Evolutionary conservation across 805 yeast species (phyloP), one percentile per base, ranked within the genome.

Genomic region (Wickerhamomyces xylosicus): DNA sequence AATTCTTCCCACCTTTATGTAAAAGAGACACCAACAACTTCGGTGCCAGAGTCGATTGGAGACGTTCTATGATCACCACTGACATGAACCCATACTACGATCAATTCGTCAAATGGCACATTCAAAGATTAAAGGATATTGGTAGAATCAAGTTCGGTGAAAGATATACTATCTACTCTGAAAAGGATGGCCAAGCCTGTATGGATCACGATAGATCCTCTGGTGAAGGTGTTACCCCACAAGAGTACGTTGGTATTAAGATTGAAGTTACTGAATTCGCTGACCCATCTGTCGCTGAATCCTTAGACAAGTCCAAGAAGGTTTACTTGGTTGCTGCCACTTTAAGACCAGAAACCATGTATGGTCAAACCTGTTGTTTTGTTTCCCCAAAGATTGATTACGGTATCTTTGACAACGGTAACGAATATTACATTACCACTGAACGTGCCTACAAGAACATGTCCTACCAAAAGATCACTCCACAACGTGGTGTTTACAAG

Each of bases 101-200:
- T 59, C 77, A 95, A 8, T 92, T 92, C 57, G 79, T 90, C 41
- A 78, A 90, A 69, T 92, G 98, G 98, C 95, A 87, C 64, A 85
- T 92, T 77, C 85, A 80, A 64, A 71, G 80, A 58, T 77, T 92
- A 61, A 85, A 78, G 67, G 87, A 76, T 35, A 65, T 72, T 42
- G 95, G 90, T 47, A 90, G 86, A 66, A 87, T 92, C 67, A 92
- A 90, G 69, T 92, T 92, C 52, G 98, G 98, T 63, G 95, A 90
- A 69, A 81, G 98, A 67, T 85, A 87, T 71, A 92, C 98, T 49
- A 85, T 92, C 55, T 92, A 85, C 67, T 89, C 97, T 33, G 95
- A 87, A 59, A 90, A 85, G 66, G 98, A 92, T 64, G 97, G 97
- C 48, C 98, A 92, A 71, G 94, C 98, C 31, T 92, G 98, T 72